These are phyloP conservation scores for Leccinum variicolor DNA, from an alignment of 768 basidiomycete genomes.

Conservation along the genomic window DNA sequence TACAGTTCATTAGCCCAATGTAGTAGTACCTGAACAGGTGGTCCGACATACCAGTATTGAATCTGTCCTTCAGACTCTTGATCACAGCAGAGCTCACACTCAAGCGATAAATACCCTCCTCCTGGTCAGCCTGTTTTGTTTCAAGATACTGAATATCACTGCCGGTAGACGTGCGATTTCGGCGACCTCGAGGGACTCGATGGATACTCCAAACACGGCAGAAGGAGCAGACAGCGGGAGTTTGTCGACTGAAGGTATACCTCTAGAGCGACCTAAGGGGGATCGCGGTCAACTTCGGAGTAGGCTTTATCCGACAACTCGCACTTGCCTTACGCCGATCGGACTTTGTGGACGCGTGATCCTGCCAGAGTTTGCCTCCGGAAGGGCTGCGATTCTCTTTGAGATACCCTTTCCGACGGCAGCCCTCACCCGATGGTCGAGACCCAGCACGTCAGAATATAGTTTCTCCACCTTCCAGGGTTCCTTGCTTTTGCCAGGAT, in stretches of 20 bases:
- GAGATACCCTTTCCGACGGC: slow-evolving; percentile 56
- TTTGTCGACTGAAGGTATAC: too few relatives aligned
- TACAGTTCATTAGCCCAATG: slow-evolving; percentile 2
- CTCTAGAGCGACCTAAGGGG: too few relatives aligned
- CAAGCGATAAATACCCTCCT: slow-evolving; percentile 96
- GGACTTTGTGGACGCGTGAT: slow-evolving; percentile 94
- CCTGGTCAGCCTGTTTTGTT: slow-evolving; percentile 88
- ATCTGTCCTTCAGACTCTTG: slow-evolving; percentile 88
- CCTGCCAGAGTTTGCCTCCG: slow-evolving; percentile 95
- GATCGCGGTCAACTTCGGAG: slow-evolving; percentile 8
- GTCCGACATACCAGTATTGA: slow-evolving; percentile 71
- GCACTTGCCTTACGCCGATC: slow-evolving; percentile 87
- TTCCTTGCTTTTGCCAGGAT: slow-evolving; percentile 67
- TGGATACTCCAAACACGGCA: slow-evolving; percentile 84
- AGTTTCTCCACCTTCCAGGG: slow-evolving; percentile 88
- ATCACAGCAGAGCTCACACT: slow-evolving; percentile 95
- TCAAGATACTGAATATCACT: slow-evolving; percentile 96
- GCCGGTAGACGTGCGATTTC: slow-evolving; percentile 90
- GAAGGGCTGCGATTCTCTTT: slow-evolving; percentile 77
- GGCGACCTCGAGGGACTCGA: slow-evolving; percentile 85
- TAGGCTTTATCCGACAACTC: not conserved
- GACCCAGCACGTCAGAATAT: slow-evolving; percentile 86
- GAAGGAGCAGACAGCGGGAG: slow-evolving; percentile 45
- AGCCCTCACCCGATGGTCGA: slow-evolving; percentile 75
- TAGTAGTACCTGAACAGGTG: slow-evolving; percentile 5